Evolutionary conservation across 2,329 filamentous ascomycete species (phyloP).

Genomic region (Ciborinia camelliae): DNA sequence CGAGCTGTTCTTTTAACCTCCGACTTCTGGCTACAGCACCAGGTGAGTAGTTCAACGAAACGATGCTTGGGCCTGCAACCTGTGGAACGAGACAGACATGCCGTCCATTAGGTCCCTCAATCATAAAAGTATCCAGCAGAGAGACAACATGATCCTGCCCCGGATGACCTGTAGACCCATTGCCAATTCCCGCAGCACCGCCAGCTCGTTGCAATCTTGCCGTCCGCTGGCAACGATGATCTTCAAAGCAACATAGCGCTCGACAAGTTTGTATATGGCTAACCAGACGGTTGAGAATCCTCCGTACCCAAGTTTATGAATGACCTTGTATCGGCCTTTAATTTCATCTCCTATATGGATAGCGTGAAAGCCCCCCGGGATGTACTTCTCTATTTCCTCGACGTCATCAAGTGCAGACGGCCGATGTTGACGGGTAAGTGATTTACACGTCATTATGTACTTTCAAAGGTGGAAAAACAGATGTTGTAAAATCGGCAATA

Average conservation of each 20-base stretch:
- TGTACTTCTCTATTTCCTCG: slow-evolving; percentile 21
- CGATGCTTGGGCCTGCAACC: slow-evolving; percentile 9
- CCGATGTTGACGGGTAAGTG: too few species aligned
- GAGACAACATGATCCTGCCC: not conserved
- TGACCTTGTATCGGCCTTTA: slow-evolving; percentile 37
- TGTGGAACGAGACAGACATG: slow-evolving; percentile 43
- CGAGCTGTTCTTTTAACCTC: not conserved
- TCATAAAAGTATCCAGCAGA: slow-evolving; percentile 25
- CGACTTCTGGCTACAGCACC: not conserved
- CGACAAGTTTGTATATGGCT: slow-evolving; percentile 32
- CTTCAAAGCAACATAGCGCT: slow-evolving; percentile 19
- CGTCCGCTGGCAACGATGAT: not conserved
- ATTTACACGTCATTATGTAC: too few species aligned
- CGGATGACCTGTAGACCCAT: not conserved
- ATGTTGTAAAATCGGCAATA: too few species aligned
- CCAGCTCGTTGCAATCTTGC: slow-evolving; percentile 1
- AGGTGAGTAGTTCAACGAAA: slow-evolving; percentile 14
- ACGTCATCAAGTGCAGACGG: not conserved
- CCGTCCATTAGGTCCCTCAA: slow-evolving; percentile 43
- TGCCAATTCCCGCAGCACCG: not conserved
- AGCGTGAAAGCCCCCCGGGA: slow-evolving; percentile 25
- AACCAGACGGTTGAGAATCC: slow-evolving; percentile 43
- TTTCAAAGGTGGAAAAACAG: too few species aligned
- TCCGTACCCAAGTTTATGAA: slow-evolving; percentile 42
- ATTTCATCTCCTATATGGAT: slow-evolving; percentile 32